Conservation (phyloP, 2,329 filamentous ascomycete species). For the Fusarium zealandicum region DNA sequence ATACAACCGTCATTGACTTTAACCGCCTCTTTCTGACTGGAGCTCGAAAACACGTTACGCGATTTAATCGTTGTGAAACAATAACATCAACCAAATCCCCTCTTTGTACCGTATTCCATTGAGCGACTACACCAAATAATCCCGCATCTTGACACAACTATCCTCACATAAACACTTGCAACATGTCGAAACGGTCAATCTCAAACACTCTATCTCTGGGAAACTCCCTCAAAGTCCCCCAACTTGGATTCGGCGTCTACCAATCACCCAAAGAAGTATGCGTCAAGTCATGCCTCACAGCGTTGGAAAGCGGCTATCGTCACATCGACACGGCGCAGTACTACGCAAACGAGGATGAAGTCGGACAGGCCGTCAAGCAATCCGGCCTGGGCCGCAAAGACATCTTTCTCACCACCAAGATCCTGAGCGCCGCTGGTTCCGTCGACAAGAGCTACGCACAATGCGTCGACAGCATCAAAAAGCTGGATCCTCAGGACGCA, state of each 20-base stretch:
- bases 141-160: neutral
- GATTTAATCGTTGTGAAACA: neutral
- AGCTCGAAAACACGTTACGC: slow-evolving; percentile 4
- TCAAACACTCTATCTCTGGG: slow-evolving; percentile 34
- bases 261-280: slow-evolving; percentile 61
- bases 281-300: slow-evolving; percentile 63
- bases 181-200: slow-evolving; percentile 23
- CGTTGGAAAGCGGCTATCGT: slow-evolving; percentile 60
- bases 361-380: slow-evolving; percentile 56
- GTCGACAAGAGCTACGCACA: slow-evolving; percentile 66
- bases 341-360: slow-evolving; percentile 52
- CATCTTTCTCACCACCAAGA: slow-evolving; percentile 65
- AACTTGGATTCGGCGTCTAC: slow-evolving; percentile 76
- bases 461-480: slow-evolving; percentile 66
- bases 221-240: slow-evolving; percentile 58
- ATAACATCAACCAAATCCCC: slow-evolving; percentile 12
- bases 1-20: slow-evolving; percentile 27
- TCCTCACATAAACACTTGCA: neutral
- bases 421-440: slow-evolving; percentile 49
- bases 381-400: slow-evolving; percentile 54
- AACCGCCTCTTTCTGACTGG: slow-evolving; percentile 16
- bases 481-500: slow-evolving; percentile 61
- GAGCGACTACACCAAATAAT: neutral
- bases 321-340: slow-evolving; percentile 60
- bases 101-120: neutral